Conservation (phyloP, 2,329 filamentous ascomycete genomes). For the Ophiostoma ips region DNA sequence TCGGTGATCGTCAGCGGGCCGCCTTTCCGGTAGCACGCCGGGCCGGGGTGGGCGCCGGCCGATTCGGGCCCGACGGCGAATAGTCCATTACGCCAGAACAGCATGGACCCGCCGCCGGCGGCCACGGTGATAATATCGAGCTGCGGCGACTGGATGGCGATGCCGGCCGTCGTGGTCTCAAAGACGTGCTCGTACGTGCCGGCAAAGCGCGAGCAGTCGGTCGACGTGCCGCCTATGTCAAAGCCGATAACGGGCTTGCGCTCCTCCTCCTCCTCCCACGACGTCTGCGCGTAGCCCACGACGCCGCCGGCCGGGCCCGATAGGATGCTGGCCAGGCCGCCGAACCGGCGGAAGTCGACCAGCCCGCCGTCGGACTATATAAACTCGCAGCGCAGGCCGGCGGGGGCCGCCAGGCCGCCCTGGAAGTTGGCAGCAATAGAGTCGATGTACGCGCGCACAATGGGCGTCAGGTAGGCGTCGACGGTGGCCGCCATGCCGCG, state of each 20-base stretch:
- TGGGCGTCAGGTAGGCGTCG: constrained; percentile 62
- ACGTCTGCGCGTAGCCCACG: constrained; percentile 60
- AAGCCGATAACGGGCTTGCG: constrained; percentile 59
- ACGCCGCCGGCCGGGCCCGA: constrained; percentile 59
- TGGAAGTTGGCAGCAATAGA: constrained; percentile 53
- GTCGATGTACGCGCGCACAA: constrained; percentile 56
- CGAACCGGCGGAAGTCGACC: constrained; percentile 13
- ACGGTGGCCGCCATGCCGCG: constrained; percentile 56
- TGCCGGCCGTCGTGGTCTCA: constrained; percentile 57
- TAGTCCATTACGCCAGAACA: constrained; percentile 68
- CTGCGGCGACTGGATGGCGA: constrained; percentile 81
- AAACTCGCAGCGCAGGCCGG: constrained; percentile 49
- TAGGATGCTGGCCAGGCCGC: constrained; percentile 40
- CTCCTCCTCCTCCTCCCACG: constrained; percentile 49
- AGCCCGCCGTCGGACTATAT: constrained; percentile 51
- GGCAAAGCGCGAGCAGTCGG: constrained; percentile 8
- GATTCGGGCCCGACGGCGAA: constrained; percentile 82
- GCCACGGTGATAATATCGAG: constrained; percentile 91
- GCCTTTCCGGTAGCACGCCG: constrained; percentile 53
- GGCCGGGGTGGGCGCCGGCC: constrained; percentile 51
- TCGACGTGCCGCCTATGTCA: constrained; percentile 36
- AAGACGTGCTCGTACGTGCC: constrained; percentile 56
- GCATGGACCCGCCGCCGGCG: constrained; percentile 49
- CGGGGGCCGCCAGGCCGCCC: constrained; percentile 39
- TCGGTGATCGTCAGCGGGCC: constrained; percentile 35